Evolutionary conservation across 1,284 basidiomycete genomes (phyloP).

Genomic region (Cryptococcus wingfieldii): DNA sequence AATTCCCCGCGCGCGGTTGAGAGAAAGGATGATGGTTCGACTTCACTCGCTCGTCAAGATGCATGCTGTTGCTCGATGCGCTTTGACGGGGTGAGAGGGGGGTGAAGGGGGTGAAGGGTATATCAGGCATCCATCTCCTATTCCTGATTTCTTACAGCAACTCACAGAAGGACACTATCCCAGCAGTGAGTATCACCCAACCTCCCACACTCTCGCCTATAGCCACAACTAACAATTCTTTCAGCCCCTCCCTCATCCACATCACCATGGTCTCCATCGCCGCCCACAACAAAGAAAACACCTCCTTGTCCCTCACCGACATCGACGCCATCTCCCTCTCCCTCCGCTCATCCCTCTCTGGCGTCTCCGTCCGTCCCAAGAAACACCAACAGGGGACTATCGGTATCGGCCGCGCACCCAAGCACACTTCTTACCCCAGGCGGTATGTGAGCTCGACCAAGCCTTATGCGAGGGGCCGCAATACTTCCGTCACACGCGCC

Average conservation of each 20-base stretch:
- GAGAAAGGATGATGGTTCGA: no score
- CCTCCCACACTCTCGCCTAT: conserved; percentile 4
- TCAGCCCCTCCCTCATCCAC: background rate
- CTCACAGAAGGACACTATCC: no score
- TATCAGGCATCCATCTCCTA: background rate
- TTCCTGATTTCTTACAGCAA: no score
- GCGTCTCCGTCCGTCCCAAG: conserved; percentile 3
- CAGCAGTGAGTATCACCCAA: conserved; percentile 1
- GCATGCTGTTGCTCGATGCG: no score
- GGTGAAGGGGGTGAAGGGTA: no score
- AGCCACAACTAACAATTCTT: background rate
- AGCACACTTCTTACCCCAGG: conserved; percentile 6
- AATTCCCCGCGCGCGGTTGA: no score
- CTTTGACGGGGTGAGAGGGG: no score
- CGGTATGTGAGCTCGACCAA: conserved; percentile 8
- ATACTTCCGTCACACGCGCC: conserved; percentile 16
- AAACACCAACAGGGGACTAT: background rate
- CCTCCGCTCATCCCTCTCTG: conserved; percentile 10
- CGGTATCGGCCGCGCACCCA: conserved; percentile 25
- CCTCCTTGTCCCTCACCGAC: conserved; percentile 8
- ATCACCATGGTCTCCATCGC: background rate
- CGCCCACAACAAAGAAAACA: background rate
- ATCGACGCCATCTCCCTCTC: conserved; percentile 15
- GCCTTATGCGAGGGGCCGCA: conserved; percentile 12
- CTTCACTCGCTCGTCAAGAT: no score